Conservation (phyloP, 176 grass and related monocot genomes). For the Poa annua region DNA sequence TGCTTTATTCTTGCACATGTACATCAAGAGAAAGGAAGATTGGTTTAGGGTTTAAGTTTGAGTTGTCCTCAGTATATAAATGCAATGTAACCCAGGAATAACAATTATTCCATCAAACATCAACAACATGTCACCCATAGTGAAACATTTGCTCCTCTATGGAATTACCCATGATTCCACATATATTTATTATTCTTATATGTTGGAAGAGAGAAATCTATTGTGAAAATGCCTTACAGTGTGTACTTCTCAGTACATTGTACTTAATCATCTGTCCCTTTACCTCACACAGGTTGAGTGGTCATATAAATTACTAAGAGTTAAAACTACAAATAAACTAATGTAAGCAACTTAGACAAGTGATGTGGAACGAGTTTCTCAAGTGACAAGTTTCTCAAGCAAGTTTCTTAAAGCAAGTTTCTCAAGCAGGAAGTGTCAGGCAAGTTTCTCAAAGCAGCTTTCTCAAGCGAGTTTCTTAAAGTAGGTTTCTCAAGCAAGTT, state of each 20-base stretch:
- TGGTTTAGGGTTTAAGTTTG: background rate
- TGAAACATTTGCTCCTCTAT: background rate
- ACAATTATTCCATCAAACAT: background rate
- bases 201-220: background rate
- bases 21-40: background rate
- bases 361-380: too few relatives aligned
- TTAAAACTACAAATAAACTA: too few relatives aligned
- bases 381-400: too few relatives aligned
- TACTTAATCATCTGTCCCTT: background rate
- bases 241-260: background rate
- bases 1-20: background rate
- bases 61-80: background rate
- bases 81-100: background rate
- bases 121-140: background rate
- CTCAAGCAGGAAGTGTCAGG: too few relatives aligned
- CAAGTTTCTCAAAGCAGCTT: too few relatives aligned
- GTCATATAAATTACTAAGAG: background rate
- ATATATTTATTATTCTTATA: background rate
- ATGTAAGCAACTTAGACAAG: too few relatives aligned
- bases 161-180: background rate
- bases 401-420: too few relatives aligned
- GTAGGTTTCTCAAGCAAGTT: too few relatives aligned
- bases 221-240: background rate
- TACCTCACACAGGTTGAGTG: background rate
- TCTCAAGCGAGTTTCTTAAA: too few relatives aligned